Base-by-base conservation (phyloP, 495 filamentous ascomycete genomes). In the Aspergillus hancockii region DNA sequence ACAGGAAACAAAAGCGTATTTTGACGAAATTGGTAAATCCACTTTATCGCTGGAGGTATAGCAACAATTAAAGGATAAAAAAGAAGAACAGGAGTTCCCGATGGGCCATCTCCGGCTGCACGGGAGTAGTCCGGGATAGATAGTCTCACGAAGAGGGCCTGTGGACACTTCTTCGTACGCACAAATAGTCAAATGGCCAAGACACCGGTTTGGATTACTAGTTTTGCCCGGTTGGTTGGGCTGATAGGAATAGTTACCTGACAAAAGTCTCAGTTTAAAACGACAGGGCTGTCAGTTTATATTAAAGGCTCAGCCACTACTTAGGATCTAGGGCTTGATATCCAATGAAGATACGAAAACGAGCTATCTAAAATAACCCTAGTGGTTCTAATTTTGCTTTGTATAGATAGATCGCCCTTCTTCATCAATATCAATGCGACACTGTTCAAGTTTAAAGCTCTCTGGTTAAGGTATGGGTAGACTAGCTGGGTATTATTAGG, bases 221-320 rank as follows among this genome's bases (percentile, higher is more conserved):
- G 25, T 28, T 28, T 28, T 28, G 25, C 3, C 25, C 25, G 3
- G 25, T 3, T 28, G 32, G 8, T 36, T 36, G 32, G 32, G 9
- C 13, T 14, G 32, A 43, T 43, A 12, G 10, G 40, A 43, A 43
- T 43, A 16, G 40, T 16, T 43, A 43, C n/a, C 40, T 43, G 8
- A 16, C 30, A 21, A 43, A 12, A 9, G 36, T 40, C 36, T 40
- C 36, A 40, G 10, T 40, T 2, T 14, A 2, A 43, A 43, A 43
- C 40, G n/a, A 19, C 40, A 43, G 40, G 40, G 40, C 40, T 43
- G 40, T 18, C 40, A 43, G 6, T 8, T n/a, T n/a, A 43, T 2
- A 43, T 43, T 43, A 43, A 43, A 43, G 16, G n/a, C 40, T 43
- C 40, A 43, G 40, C 40, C 36, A 28, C 25, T 28, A 43, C 40